Evolutionary conservation across 257 asterid genomes (phyloP), one percentile per base, ranked within the genome.

Genomic region (Salvia miltiorrhiza): DNA sequence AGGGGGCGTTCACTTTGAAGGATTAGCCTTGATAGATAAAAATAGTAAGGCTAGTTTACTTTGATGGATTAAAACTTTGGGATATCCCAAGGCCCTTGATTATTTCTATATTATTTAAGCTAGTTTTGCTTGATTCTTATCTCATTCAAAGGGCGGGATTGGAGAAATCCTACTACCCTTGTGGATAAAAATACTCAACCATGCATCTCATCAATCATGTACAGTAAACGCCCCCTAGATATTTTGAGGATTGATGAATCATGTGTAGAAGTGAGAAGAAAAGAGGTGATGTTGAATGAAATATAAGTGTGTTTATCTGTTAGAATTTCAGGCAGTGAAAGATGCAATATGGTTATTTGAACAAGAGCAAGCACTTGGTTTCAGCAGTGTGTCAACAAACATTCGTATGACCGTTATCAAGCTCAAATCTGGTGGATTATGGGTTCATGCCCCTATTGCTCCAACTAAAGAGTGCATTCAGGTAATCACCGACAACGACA

Each of bases 391-490:
- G 73, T 90, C 96, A 3, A 93, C 99, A 58, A 93, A 90, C 83
- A 93, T 82, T 58, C 82, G 96, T 53, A 93, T 93, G 99, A 90
- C 99, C 0, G 87, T 93, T 61, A 86, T 86, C 85, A 93, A 93
- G 84, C 95, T 90, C 52, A 87, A 83, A 70, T 93, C 99, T 16
- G 97, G 99, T 11, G 96, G 95, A 50, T 76, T 88, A 61, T 93
- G 96, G 96, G 94, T 93, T 63, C 99, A 93, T 74, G 99, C 99
- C 66, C 97, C 97, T 44, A 83, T 93, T 73, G 96, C 99, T 74
- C 99, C 99, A 53, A 93, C 99, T 58, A 78, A 81, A 77, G 99
- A 93, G 76, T 88, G 96, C 85, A 87, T 93, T 65, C 90, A 85
- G 95, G 98, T 93, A 55, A 40, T 63, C 61, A 3, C 24, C 33